A percentile compares a stretch with the other conserved stretches of the same genome.
Evolutionary conservation across 371 early-diverging fungal species (phyloP).

Genomic region (Mortierella sp.): DNA sequence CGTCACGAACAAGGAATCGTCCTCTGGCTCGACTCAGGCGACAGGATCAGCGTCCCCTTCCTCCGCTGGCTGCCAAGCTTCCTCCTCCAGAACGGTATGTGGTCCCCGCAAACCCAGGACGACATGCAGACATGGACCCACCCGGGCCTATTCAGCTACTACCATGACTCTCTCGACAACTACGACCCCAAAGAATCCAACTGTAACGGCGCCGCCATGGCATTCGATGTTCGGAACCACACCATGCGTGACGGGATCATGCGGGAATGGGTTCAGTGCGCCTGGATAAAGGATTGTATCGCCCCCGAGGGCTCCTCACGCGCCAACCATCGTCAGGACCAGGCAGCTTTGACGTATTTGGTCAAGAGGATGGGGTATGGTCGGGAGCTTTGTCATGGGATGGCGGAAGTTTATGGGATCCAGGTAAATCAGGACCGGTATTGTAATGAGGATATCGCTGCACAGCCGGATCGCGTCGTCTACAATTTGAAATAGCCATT

Average conservation of each 20-base stretch:
- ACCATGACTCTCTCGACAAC: slow-evolving; percentile 29
- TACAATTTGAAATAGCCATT: background rate
- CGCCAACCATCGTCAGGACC: slow-evolving; percentile 68
- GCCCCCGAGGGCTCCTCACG: slow-evolving; percentile 65
- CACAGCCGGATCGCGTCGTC: slow-evolving; percentile 24
- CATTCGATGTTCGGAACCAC: slow-evolving; percentile 60
- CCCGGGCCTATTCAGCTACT: slow-evolving; percentile 61
- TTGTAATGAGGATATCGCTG: slow-evolving; percentile 37
- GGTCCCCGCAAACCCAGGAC: slow-evolving; percentile 64
- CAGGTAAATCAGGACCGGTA: slow-evolving; percentile 39
- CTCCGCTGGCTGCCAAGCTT: slow-evolving; percentile 59
- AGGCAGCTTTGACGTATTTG: slow-evolving; percentile 64
- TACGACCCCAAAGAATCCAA: slow-evolving; percentile 49
- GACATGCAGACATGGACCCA: slow-evolving; percentile 62
- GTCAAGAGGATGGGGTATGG: slow-evolving; percentile 43
- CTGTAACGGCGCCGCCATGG: slow-evolving; percentile 66
- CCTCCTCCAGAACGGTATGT: slow-evolving; percentile 56
- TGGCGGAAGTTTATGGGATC: slow-evolving; percentile 27
- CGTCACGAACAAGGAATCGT: slow-evolving; percentile 33
- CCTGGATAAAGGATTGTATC: slow-evolving; percentile 60
- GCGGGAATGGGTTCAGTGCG: slow-evolving; percentile 63
- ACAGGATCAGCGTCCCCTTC: slow-evolving; percentile 60
- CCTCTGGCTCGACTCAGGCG: slow-evolving; percentile 67
- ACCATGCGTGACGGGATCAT: slow-evolving; percentile 58
- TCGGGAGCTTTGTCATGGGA: slow-evolving; percentile 21